phyloP scores from a whole-genome alignment of 2,329 filamentous ascomycete species.

The Atkinsonella texensis region DNA sequence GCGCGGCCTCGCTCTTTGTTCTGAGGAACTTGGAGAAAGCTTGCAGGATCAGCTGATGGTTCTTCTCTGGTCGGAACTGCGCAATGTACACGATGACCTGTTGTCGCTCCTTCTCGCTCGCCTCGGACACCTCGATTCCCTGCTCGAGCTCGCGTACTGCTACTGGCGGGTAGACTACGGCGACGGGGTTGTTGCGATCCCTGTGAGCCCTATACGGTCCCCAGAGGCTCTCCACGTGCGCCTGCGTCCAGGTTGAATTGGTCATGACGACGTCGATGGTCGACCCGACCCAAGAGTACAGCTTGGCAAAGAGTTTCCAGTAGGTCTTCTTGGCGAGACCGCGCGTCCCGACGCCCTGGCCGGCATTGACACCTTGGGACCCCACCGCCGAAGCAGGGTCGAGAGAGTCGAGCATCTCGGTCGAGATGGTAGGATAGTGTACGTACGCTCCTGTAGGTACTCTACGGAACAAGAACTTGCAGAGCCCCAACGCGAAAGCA shows the following conservation, averaged over 20 bases:
- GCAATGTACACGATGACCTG: conserved; percentile 81
- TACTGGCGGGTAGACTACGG: conserved; percentile 82
- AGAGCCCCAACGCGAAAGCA: conserved; percentile 75
- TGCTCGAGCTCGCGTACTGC: conserved; percentile 75
- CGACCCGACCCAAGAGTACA: conserved; percentile 75
- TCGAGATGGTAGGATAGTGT: conserved; percentile 96
- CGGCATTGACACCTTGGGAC: conserved; percentile 67
- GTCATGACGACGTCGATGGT: conserved; percentile 93
- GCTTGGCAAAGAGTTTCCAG: conserved; percentile 71
- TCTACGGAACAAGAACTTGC: conserved; percentile 65
- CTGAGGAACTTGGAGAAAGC: conserved; percentile 71
- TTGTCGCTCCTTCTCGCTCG: conserved; percentile 57
- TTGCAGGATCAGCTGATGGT: conserved; percentile 75
- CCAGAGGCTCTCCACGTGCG: conserved; percentile 74
- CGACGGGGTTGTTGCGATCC: conserved; percentile 41
- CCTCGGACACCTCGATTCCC: conserved; percentile 57
- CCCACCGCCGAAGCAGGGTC: conserved; percentile 48
- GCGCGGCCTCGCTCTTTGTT: conserved; percentile 35
- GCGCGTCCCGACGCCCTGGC: conserved; percentile 59
- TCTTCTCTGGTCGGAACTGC: conserved; percentile 96
- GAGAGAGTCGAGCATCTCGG: conserved; percentile 85
- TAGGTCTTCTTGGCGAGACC: conserved; percentile 67
- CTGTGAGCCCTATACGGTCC: conserved; percentile 40
- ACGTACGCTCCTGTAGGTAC: conserved; percentile 89
- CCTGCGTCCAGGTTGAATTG: conserved; percentile 90